phyloP scores from a whole-genome alignment of 176 grass and related monocot genomes.

The Zea mays region Zm-B73-REFERENCE-NAM-5.0 NC_050103.1:19307001-19307500 shows the following conservation, averaged over 20 bases:
- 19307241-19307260: background rate
- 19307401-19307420: background rate
- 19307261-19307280: background rate
- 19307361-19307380: background rate
- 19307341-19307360: slow-evolving; percentile 59
- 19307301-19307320: slow-evolving; percentile 78
- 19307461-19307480: slow-evolving; percentile 82
- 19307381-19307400: background rate
- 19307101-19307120: background rate
- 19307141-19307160: background rate
- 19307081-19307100: background rate
- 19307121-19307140: background rate
- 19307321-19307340: slow-evolving; percentile 96
- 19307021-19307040: background rate
- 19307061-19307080: background rate
- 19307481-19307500: slow-evolving; percentile 79
- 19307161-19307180: background rate
- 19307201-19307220: background rate
- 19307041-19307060: background rate
- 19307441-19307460: slow-evolving; percentile 64
- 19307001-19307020: background rate
- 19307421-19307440: background rate
- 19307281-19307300: slow-evolving; percentile 41
- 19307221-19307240: too few species aligned
- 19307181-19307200: background rate